Base-by-base conservation (phyloP, 208 protist species). In the Kentomonas sorsogonicus region DNA sequence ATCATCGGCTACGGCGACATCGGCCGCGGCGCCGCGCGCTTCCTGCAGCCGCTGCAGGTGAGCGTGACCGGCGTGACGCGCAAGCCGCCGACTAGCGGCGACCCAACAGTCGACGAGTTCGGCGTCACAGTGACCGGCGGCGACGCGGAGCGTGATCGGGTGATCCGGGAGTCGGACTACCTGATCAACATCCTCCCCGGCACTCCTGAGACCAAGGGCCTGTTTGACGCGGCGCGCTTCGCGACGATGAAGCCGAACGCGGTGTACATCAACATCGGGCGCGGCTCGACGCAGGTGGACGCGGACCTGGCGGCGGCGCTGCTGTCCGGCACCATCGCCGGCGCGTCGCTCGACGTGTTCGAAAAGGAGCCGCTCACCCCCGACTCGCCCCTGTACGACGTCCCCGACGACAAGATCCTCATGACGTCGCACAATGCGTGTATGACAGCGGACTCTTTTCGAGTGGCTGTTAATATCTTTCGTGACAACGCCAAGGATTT, bases 1-100 rank as follows among this genome's bases (percentile, higher is more conserved):
- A 74, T 92, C 38, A 61, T 92, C 36, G 85, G 85, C 53, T 92
- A 88, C 70, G 78, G 85, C 27, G 69, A 84, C 53, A 89, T 92
- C 70, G 81, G 78, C 7, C 62, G 68, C 16, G 69, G 69, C 18
- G 70, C 65, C 6, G 76, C 60, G 11, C 53, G 65, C 22, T 58
- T 78, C 39, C 48, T 72, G 34, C 27, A 52, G 25, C 61, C 63
- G 22, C 44, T 92, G 26, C 63, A 54, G 15, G 72, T 92, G 67
- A 52, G 79, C 5, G 72, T 79, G 26, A 77, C 72, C 1, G 83
- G 79, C 9, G 66, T 82, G 38, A 63, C 61, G 39, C 76, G 70
- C 51, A n/a, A n/a, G n/a, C n/a, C n/a, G n/a, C n/a, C n/a, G n/a
- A n/a, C n/a, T n/a, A 74, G 33, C 15, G 38, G 20, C 13, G 41